Percentiles rank a stretch among this genome's conserved stretches.
Conservation (phyloP, 2,329 filamentous ascomycete species). For the Penicillium glabrum region DNA sequence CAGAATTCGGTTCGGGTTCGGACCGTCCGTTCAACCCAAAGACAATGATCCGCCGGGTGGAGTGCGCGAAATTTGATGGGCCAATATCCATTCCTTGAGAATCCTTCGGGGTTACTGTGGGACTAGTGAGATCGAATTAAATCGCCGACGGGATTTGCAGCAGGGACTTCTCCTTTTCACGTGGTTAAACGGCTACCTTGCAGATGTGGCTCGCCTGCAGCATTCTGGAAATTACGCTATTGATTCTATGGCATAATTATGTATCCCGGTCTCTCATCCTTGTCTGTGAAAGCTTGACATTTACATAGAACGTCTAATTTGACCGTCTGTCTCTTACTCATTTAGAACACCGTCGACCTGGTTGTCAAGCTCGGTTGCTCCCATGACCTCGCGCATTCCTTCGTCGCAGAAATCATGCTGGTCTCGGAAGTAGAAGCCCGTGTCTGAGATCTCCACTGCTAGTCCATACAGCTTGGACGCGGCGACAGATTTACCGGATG, state of each 20-base stretch:
- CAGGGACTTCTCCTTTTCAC: background rate
- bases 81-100: background rate
- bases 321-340: background rate
- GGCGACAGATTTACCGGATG: conserved; percentile 5
- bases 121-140: background rate
- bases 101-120: background rate
- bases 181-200: background rate
- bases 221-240: background rate
- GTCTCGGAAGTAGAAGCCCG: conserved; percentile 16
- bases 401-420: conserved; percentile 16
- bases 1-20: background rate
- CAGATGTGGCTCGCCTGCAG: background rate
- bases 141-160: background rate
- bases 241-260: background rate
- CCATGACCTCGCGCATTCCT: conserved; percentile 30
- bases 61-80: background rate
- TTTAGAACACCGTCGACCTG: conserved; percentile 27
- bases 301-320: background rate
- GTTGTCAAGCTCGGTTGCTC: conserved; percentile 28
- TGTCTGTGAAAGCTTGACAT: background rate
- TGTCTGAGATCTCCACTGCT: conserved; percentile 19
- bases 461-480: conserved; percentile 8
- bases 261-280: background rate
- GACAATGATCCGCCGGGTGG: background rate
- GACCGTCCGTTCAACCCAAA: background rate